A percentile compares a stretch with the other conserved stretches of the same genome.
phyloP scores from a whole-genome alignment of 2,329 filamentous ascomycete genomes.

The Davidsoniella eucalypti region DNA sequence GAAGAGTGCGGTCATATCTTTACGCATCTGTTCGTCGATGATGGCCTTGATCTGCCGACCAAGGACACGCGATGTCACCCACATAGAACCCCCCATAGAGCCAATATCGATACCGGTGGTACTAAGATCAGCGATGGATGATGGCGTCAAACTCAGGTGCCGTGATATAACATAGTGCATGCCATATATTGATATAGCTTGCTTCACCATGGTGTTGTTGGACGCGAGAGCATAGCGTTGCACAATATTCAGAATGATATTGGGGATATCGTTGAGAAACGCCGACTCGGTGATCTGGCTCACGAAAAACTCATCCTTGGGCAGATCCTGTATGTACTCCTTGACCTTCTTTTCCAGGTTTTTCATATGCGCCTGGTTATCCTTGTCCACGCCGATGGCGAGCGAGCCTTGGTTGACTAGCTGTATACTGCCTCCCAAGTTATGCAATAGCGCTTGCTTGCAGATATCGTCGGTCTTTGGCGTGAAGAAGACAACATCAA shows the following conservation, averaged over 20 bases:
- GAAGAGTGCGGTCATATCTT: slow-evolving; percentile 35
- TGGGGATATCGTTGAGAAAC: slow-evolving; percentile 28
- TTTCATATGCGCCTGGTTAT: slow-evolving; percentile 25
- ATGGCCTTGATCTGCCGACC: slow-evolving; percentile 40
- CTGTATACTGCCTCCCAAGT: slow-evolving; percentile 22
- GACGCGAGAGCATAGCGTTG: slow-evolving; percentile 25
- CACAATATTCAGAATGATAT: slow-evolving; percentile 29
- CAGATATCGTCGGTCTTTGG: slow-evolving; percentile 30
- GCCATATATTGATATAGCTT: slow-evolving; percentile 36
- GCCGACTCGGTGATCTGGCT: slow-evolving; percentile 33
- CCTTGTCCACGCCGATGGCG: slow-evolving; percentile 34
- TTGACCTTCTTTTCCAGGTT: slow-evolving; percentile 30
- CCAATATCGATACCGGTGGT: slow-evolving; percentile 11
- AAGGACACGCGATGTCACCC: slow-evolving; percentile 36
- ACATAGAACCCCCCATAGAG: slow-evolving; percentile 13
- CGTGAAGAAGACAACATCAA: slow-evolving; percentile 36
- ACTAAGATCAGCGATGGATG: slow-evolving; percentile 26
- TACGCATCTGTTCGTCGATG: slow-evolving; percentile 37
- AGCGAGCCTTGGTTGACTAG: slow-evolving; percentile 27
- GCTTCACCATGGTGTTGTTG: slow-evolving; percentile 34
- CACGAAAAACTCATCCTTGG: slow-evolving; percentile 30
- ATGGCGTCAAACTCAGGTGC: slow-evolving; percentile 30
- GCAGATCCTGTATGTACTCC: slow-evolving; percentile 32
- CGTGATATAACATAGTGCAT: slow-evolving; percentile 41
- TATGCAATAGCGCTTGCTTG: slow-evolving; percentile 33